Evolutionary conservation across 2,329 filamentous ascomycete genomes (phyloP), one percentile per base, ranked within the genome.

Genomic region (Fusarium sp.): DNA sequence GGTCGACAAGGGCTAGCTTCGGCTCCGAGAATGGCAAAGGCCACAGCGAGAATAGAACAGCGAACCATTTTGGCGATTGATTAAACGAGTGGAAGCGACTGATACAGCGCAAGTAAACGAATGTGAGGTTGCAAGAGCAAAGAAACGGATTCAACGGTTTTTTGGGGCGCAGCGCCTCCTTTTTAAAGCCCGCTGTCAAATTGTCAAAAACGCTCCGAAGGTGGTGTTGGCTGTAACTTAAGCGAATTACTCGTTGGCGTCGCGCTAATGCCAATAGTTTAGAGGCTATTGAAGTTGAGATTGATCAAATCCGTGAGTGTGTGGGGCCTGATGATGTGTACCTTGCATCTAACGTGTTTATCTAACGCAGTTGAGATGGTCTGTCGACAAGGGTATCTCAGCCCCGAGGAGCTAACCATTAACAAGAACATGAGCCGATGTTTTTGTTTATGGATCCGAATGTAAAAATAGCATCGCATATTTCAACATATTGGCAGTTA

Each of bases 1-100:
- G 62, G 62, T 5, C 58, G 38, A 9, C 62, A 65, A 3, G 62
- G 62, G 5, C 62, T 5, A 8, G 62, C 62, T 32, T 63, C 45
- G 18, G 45, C 58, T 54, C 62, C 45, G 32, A 63, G 58, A 6
- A 63, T 32, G 6, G 26, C 18, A 7, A 63, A 13, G 5, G 58
- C 45, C 15, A 45, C 38, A 0, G 45, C 20, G 7, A 65, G n/a
- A 8, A 65, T 26, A 10, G 58, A 38, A 14, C 3, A 30, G 4
- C 13, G n/a, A 45, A 63, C 38, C 62, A 65, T 65, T 12, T 7
- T 32, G 3, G 2, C 8, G 4, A 24, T 30, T n/a, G 8, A 3
- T 38, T 12, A 32, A 64, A 62, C 11, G 62, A 63, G 39, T 34
- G 62, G 45, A 20, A 52, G 62, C 30, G 12, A 8, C 58, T 34